These are phyloP conservation scores for Aspergillus versicolor DNA, from an alignment of 2,329 filamentous ascomycete genomes.

Conservation along the genomic window DNA sequence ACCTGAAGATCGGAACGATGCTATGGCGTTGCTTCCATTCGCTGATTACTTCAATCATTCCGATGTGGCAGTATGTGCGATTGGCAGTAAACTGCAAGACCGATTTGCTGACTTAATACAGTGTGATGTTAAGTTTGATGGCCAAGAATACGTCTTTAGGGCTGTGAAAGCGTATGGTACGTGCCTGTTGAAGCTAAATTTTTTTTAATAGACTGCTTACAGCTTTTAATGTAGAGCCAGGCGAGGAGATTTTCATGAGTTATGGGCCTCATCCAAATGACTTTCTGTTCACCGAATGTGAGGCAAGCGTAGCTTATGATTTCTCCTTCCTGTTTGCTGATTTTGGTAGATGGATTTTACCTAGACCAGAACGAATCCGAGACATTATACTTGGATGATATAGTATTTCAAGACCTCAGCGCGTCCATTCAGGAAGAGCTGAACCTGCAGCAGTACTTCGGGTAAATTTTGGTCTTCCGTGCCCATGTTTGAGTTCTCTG, in stretches of 20 bases:
- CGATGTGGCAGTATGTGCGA: slow-evolving; percentile 38
- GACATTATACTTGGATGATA: slow-evolving; percentile 42
- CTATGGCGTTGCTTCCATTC: slow-evolving; percentile 48
- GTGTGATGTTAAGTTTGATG: slow-evolving; percentile 42
- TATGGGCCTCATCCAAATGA: slow-evolving; percentile 47
- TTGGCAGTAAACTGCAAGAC: background rate
- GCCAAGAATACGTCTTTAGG: slow-evolving; percentile 34
- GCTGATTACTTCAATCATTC: slow-evolving; percentile 50
- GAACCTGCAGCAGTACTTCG: slow-evolving; percentile 38
- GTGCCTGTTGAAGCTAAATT: background rate
- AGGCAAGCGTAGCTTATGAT: slow-evolving; percentile 11
- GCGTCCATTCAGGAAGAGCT: slow-evolving; percentile 33
- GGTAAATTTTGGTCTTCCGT: slow-evolving; percentile 27
- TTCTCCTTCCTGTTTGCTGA: background rate
- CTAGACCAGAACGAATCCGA: slow-evolving; percentile 42
- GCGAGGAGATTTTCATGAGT: slow-evolving; percentile 46
- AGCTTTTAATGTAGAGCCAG: slow-evolving; percentile 26
- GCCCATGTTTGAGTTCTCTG: background rate
- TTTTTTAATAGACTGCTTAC: background rate
- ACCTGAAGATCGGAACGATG: slow-evolving; percentile 43
- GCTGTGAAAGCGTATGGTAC: slow-evolving; percentile 36
- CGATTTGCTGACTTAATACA: slow-evolving; percentile 13
- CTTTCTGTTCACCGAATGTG: slow-evolving; percentile 45
- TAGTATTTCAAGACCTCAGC: slow-evolving; percentile 36
- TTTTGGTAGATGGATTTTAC: slow-evolving; percentile 41